Conservation (phyloP, 2,329 filamentous ascomycete genomes). For the Fusarium zealandicum region DNA sequence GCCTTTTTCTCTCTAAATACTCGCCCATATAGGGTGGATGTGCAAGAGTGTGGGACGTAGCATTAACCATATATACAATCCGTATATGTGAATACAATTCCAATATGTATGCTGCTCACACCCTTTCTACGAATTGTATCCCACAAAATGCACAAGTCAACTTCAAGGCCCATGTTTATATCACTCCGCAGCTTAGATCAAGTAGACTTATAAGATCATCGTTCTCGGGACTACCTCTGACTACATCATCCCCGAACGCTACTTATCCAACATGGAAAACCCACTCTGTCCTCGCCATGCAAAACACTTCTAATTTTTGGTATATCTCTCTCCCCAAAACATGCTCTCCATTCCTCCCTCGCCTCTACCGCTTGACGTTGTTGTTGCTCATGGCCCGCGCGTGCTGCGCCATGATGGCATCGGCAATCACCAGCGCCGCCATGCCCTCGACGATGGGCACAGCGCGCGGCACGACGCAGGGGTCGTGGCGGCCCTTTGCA, state of each 20-base stretch:
- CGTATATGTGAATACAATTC: no score
- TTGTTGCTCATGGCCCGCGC: conserved; percentile 53
- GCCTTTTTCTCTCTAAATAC: no score
- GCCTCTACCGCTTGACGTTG: conserved; percentile 14
- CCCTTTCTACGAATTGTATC: no score
- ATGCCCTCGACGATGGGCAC: conserved; percentile 92
- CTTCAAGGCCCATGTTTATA: no score
- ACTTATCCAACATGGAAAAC: conserved; percentile 11
- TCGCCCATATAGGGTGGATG: no score
- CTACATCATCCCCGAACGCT: neutral
- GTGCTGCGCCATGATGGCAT: conserved; percentile 85
- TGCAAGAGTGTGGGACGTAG: no score
- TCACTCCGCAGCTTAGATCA: no score
- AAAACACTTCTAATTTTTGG: conserved; percentile 7
- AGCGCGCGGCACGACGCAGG: conserved; percentile 87
- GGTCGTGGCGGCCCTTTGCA: conserved; percentile 93
- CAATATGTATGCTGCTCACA: no score
- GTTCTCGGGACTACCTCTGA: conserved; percentile 3
- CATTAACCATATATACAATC: no score
- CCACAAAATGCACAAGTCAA: no score
- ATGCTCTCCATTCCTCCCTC: neutral
- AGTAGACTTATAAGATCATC: neutral
- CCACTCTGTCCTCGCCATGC: conserved; percentile 20
- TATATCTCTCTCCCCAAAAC: neutral
- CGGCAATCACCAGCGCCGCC: conserved; percentile 86